phyloP scores from a whole-genome alignment of 2,329 filamentous ascomycete genomes.

The Trichoderma semiorbis region DNA sequence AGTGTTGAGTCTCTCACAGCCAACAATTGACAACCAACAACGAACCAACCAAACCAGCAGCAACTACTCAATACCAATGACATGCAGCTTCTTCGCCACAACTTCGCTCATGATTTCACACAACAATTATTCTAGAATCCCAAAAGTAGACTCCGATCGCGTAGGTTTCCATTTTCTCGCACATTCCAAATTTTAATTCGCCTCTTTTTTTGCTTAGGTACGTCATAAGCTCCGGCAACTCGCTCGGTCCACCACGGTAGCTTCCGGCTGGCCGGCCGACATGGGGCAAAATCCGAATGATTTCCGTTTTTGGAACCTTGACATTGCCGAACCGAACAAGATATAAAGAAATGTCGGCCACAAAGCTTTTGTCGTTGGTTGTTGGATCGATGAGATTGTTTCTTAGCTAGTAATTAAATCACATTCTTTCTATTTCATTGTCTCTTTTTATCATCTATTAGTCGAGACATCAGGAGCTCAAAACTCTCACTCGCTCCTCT shows the following conservation, averaged over 20 bases:
- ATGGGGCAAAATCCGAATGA: conserved; percentile 4
- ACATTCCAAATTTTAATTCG: not conserved
- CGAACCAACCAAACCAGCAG: not conserved
- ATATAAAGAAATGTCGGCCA: not conserved
- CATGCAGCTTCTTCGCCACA: not conserved
- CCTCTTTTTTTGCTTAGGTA: not conserved
- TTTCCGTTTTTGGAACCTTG: not conserved
- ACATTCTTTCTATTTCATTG: not conserved
- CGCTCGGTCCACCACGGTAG: not conserved
- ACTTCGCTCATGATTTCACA: not conserved
- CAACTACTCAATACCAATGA: not conserved
- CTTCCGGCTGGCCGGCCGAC: conserved; percentile 14
- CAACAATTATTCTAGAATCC: not conserved
- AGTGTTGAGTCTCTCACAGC: not conserved
- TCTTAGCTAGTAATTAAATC: not conserved
- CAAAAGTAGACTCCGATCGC: not conserved
- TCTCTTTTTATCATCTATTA: not conserved
- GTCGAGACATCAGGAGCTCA: not conserved
- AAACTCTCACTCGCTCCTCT: not conserved
- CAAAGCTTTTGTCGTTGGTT: not conserved
- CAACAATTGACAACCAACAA: not conserved
- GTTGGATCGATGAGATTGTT: not conserved
- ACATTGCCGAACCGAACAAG: conserved; percentile 2
- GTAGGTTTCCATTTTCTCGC: not conserved
- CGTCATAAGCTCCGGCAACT: not conserved